phyloP scores from a whole-genome alignment of 2,329 filamentous ascomycete species.

The Fusarium udum region DNA sequence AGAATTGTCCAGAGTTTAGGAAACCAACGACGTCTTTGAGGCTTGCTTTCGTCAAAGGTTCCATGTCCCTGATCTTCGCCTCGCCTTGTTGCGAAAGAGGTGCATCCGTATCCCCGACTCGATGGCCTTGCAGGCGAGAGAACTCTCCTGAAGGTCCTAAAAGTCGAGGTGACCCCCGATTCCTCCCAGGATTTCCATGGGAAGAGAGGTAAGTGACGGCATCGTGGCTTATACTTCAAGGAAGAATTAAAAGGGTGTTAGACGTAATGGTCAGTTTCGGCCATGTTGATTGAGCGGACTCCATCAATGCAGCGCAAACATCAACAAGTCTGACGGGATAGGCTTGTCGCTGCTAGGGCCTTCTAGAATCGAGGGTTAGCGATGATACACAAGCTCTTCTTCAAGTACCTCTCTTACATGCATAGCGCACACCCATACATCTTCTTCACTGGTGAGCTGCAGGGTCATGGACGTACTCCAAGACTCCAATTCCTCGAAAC shows the following conservation, averaged over 20 bases:
- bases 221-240: too few relatives aligned
- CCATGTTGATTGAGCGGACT: background rate
- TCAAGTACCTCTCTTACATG: background rate
- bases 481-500: background rate
- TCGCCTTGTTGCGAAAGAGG: too few relatives aligned
- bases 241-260: too few relatives aligned
- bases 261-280: background rate
- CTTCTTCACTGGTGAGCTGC: background rate
- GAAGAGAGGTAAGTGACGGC: too few relatives aligned
- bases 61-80: background rate
- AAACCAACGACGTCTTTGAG: background rate
- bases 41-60: background rate
- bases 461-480: background rate
- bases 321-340: background rate
- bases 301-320: background rate
- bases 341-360: background rate
- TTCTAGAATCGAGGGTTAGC: background rate
- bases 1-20: background rate
- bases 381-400: background rate
- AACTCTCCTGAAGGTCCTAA: too few relatives aligned
- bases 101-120: too few relatives aligned
- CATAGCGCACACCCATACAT: background rate
- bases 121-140: too few relatives aligned
- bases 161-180: too few relatives aligned
- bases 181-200: too few relatives aligned